These are phyloP conservation scores for Tolypocladium pustulatum DNA, from an alignment of 2,329 filamentous ascomycete genomes.

Conservation along the genomic window DNA sequence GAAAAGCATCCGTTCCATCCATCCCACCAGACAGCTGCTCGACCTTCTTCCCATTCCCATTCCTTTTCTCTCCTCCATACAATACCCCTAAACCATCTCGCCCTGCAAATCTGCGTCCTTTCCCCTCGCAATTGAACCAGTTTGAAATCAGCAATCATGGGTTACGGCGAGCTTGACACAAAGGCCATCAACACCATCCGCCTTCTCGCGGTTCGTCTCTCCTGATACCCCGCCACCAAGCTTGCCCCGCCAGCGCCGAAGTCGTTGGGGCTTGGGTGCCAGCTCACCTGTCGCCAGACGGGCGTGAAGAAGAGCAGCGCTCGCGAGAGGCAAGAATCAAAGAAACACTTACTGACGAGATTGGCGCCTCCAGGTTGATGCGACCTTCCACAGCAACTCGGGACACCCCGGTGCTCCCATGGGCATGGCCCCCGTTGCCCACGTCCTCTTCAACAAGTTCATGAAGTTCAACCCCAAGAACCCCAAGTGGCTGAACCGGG, in stretches of 20 bases:
- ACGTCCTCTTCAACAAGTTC: slow-evolving; percentile 98
- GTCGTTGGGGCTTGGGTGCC: not conserved
- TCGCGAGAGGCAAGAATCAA: not conserved
- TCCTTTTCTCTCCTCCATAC: slow-evolving; percentile 12
- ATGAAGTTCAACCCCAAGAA: slow-evolving; percentile 99
- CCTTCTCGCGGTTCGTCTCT: slow-evolving; percentile 72
- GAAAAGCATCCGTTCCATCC: not conserved
- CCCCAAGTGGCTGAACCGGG: slow-evolving; percentile 91
- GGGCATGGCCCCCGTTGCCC: slow-evolving; percentile 88
- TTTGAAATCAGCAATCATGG: slow-evolving; percentile 53
- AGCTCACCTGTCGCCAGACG: not conserved
- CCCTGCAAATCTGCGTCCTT: not conserved
- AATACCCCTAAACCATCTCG: slow-evolving; percentile 8
- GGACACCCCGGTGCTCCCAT: slow-evolving; percentile 98
- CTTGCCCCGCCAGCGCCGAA: slow-evolving; percentile 18
- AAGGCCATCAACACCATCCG: slow-evolving; percentile 98
- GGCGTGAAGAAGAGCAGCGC: not conserved
- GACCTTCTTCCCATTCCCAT: slow-evolving; percentile 1
- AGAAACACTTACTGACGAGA: not conserved
- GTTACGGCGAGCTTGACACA: slow-evolving; percentile 77
- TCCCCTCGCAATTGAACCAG: slow-evolving; percentile 7
- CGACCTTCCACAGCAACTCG: slow-evolving; percentile 89
- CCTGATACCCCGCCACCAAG: slow-evolving; percentile 18
- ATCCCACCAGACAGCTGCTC: not conserved
- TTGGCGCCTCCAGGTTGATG: slow-evolving; percentile 67